Percentiles rank a stretch among this genome's conserved stretches.
phyloP scores from a whole-genome alignment of 106 monocot genomes.

The Vanilla planifolia region DNA sequence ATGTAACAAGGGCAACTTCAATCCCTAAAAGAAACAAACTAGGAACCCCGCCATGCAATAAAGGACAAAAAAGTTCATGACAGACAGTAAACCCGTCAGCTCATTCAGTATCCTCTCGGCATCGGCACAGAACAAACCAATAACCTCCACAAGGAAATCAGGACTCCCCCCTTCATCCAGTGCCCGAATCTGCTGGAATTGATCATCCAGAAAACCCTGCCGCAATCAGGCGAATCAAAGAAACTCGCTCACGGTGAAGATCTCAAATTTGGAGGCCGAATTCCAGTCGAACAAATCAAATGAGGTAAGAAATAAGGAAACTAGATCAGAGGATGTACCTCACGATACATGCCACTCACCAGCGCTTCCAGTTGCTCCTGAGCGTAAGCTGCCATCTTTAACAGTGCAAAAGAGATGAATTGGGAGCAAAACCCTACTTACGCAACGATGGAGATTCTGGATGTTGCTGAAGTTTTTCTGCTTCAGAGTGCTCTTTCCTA shows the following conservation, averaged over 20 bases:
- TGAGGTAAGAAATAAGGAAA: background rate
- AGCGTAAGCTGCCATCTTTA: constrained; percentile 3
- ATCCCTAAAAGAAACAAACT: background rate
- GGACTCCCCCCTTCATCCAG: constrained; percentile 47
- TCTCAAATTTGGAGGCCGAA: background rate
- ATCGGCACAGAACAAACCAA: constrained; percentile 62
- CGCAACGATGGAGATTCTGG: background rate
- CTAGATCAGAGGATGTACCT: constrained; percentile 23
- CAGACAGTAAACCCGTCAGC: constrained; percentile 30
- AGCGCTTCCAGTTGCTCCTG: constrained; percentile 33
- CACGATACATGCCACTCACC: constrained; percentile 38
- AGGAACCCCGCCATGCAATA: background rate
- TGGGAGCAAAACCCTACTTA: background rate
- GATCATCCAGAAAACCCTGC: constrained; percentile 55
- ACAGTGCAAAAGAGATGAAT: too few relatives aligned
- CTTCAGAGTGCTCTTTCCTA: too few relatives aligned
- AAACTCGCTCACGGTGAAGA: background rate
- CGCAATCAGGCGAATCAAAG: constrained; percentile 1
- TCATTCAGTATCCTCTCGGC: constrained; percentile 43
- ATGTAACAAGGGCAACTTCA: background rate
- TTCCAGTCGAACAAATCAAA: background rate
- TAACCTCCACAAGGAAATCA: constrained; percentile 51
- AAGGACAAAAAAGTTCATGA: constrained; percentile 1
- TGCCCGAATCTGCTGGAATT: constrained; percentile 54
- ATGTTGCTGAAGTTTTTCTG: too few relatives aligned